Percentiles rank a stretch among this genome's conserved stretches.
Evolutionary conservation across 1,284 basidiomycete species (phyloP).

Genomic region (Austroboletus novae-zelandiae): DNA sequence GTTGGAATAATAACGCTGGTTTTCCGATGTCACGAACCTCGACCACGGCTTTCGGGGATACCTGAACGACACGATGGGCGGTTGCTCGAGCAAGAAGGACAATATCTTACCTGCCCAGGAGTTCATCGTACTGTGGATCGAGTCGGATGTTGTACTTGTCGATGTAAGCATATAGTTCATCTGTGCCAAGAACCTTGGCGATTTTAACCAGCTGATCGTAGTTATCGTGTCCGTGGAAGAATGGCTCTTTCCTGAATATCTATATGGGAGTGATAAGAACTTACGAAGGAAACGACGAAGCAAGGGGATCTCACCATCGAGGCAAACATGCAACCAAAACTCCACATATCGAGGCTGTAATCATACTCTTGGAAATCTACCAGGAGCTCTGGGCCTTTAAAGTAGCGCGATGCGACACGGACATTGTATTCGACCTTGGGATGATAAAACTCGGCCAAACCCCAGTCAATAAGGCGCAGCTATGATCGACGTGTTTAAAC

Average conservation of each 20-base stretch:
- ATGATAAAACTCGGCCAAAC: slow-evolving; percentile 98
- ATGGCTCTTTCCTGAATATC: slow-evolving; percentile 99
- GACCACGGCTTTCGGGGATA: slow-evolving; percentile 95
- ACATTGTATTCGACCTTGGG: slow-evolving; percentile 98
- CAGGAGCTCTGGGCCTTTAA: slow-evolving; percentile 96
- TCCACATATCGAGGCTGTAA: slow-evolving; percentile 98
- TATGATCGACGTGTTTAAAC: slow-evolving; percentile 34
- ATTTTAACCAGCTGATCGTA: slow-evolving; percentile 99
- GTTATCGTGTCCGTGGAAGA: slow-evolving; percentile 99
- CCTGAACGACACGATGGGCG: slow-evolving; percentile 37
- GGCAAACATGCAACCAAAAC: slow-evolving; percentile 97
- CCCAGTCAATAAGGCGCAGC: slow-evolving; percentile 98
- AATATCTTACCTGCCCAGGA: slow-evolving; percentile 66
- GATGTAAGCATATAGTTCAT: slow-evolving; percentile 88
- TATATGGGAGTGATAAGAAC: slow-evolving; percentile 32
- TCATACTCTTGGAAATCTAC: slow-evolving; percentile 99
- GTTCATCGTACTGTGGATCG: slow-evolving; percentile 87
- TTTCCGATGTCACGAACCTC: slow-evolving; percentile 90
- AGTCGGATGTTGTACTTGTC: slow-evolving; percentile 95
- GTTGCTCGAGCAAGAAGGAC: not conserved
- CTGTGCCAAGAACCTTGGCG: slow-evolving; percentile 95
- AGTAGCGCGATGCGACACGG: slow-evolving; percentile 95
- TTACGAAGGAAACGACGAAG: not conserved
- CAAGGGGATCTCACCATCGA: slow-evolving; percentile 72
- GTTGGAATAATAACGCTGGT: slow-evolving; percentile 96